A percentile compares a stretch with the other conserved stretches of the same genome.
Evolutionary conservation across 176 grass and related monocot species (phyloP).

Genomic region (Bothriochloa decipiens): DNA sequence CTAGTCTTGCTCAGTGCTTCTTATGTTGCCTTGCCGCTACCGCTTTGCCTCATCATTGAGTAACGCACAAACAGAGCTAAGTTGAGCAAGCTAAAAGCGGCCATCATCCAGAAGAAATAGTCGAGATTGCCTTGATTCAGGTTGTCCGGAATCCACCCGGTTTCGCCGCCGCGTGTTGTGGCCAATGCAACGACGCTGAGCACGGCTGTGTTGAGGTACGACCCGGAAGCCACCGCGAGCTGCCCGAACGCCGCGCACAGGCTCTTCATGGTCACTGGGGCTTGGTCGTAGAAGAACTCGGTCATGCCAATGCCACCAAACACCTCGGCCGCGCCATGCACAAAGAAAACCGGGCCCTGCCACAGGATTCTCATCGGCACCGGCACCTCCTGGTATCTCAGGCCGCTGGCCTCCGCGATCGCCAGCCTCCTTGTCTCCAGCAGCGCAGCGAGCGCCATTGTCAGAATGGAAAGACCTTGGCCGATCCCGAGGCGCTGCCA

Average conservation of each 20-base stretch:
- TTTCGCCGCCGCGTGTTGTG: background rate
- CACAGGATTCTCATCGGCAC: slow-evolving; percentile 54
- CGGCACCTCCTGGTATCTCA: background rate
- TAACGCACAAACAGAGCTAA: slow-evolving; percentile 32
- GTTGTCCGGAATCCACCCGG: slow-evolving; percentile 53
- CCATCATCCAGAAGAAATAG: slow-evolving; percentile 54
- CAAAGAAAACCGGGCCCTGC: slow-evolving; percentile 37
- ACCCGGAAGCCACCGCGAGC: background rate
- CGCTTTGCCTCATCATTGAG: background rate
- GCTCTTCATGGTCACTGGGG: slow-evolving; percentile 48
- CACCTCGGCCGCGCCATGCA: slow-evolving; percentile 29
- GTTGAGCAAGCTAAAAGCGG: slow-evolving; percentile 28
- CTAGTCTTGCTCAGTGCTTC: background rate
- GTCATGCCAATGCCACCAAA: slow-evolving; percentile 35
- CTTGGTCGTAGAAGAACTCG: slow-evolving; percentile 52
- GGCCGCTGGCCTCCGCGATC: slow-evolving; percentile 3
- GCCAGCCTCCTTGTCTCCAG: slow-evolving; percentile 43
- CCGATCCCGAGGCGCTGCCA: slow-evolving; percentile 44
- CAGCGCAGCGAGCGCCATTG: slow-evolving; percentile 40
- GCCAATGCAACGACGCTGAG: background rate
- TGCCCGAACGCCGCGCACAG: slow-evolving; percentile 36
- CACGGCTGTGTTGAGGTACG: slow-evolving; percentile 44
- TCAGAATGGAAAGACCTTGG: slow-evolving; percentile 13
- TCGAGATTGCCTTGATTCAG: slow-evolving; percentile 59
- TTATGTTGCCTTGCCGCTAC: slow-evolving; percentile 2